phyloP scores from a whole-genome alignment of 2,329 filamentous ascomycete genomes.

The Aspergillus spinulosporus region DNA sequence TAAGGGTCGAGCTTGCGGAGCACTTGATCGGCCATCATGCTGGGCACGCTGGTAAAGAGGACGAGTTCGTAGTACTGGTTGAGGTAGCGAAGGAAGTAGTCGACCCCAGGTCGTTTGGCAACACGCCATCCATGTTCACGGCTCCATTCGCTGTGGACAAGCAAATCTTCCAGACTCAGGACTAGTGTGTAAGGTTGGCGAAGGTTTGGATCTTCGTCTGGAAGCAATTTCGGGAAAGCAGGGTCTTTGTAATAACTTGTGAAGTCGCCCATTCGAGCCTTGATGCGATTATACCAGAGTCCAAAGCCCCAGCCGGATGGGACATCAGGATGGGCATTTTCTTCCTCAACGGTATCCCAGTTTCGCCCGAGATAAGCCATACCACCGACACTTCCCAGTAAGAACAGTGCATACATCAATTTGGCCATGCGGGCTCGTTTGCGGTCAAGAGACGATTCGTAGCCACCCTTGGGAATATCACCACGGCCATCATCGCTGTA shows the following conservation, averaged over 20 bases:
- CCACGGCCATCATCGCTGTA: conserved; percentile 55
- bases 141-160: conserved; percentile 93
- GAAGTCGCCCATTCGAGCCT: conserved; percentile 71
- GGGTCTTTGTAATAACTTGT: conserved; percentile 95
- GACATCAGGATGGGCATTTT: conserved; percentile 65
- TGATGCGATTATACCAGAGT: conserved; percentile 78
- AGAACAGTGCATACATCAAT: conserved; percentile 66
- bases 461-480: conserved; percentile 72
- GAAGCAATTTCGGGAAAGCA: conserved; percentile 88
- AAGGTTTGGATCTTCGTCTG: conserved; percentile 68
- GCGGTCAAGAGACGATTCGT: conserved; percentile 87
- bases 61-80: conserved; percentile 98
- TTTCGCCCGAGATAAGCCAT: conserved; percentile 79
- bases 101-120: conserved; percentile 89
- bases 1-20: conserved; percentile 93
- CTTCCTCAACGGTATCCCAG: conserved; percentile 77
- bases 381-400: conserved; percentile 58
- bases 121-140: conserved; percentile 93
- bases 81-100: conserved; percentile 96
- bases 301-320: conserved; percentile 76
- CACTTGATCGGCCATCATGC: conserved; percentile 79
- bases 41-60: conserved; percentile 87
- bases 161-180: conserved; percentile 86
- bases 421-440: conserved; percentile 75
- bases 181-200: conserved; percentile 90